Percentiles rank a stretch among this genome's conserved stretches.
phyloP scores from a whole-genome alignment of 139 green algal genomes.

The Chlamydomonas applanata region DNA sequence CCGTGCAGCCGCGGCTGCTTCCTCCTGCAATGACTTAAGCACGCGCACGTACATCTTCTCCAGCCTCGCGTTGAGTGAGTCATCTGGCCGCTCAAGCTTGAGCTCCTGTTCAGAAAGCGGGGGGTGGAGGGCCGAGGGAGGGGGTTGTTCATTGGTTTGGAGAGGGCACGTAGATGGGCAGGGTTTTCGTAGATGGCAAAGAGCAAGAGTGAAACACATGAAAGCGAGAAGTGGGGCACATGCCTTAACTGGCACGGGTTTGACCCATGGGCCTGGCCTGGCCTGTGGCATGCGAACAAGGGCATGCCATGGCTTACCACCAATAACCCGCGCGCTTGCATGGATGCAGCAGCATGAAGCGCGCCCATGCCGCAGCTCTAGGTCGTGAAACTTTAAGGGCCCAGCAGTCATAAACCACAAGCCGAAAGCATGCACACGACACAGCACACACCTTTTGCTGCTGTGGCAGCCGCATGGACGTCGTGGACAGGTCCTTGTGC shows the following conservation, averaged over 20 bases:
- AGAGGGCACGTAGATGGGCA: background rate
- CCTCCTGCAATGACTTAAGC: background rate
- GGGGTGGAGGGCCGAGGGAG: background rate
- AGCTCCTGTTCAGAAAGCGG: background rate
- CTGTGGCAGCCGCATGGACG: constrained; percentile 27
- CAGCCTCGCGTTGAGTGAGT: constrained; percentile 1
- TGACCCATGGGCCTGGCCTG: no score
- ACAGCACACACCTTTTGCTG: constrained; percentile 9
- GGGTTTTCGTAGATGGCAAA: background rate
- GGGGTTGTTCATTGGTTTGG: background rate
- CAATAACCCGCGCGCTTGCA: no score
- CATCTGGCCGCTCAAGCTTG: constrained; percentile 6
- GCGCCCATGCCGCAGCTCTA: background rate
- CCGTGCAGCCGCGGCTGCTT: background rate
- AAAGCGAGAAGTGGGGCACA: no score
- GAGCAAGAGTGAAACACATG: background rate
- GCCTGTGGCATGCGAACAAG: no score
- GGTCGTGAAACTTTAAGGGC: background rate
- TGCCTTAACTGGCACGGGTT: no score
- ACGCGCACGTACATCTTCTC: constrained; percentile 4
- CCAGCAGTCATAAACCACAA: no score
- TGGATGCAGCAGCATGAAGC: background rate
- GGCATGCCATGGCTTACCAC: no score
- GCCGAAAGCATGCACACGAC: background rate
- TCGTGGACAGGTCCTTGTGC: constrained; percentile 37